Percentiles rank a stretch among this genome's conserved stretches.
phyloP scores from a whole-genome alignment of 1,284 basidiomycete species.

The Ganoderma leucocontextum region DNA sequence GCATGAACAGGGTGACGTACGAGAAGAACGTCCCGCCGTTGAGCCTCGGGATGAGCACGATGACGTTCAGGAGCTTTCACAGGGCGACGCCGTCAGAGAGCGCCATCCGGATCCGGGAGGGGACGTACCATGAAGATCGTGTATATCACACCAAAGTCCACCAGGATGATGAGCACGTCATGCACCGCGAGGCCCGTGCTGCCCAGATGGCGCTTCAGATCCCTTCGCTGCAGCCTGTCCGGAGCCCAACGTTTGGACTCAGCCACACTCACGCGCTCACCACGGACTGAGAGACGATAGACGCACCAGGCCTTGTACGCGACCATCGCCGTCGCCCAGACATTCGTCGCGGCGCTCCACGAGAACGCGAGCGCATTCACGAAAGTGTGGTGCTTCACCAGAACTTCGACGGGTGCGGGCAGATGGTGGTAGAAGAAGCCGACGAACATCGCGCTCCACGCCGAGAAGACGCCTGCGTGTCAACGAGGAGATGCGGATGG shows the following conservation, averaged over 20 bases:
- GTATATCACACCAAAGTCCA: conserved; percentile 22
- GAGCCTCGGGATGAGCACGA: conserved; percentile 19
- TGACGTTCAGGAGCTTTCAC: conserved; percentile 20
- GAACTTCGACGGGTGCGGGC: conserved; percentile 12
- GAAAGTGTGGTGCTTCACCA: conserved; percentile 11
- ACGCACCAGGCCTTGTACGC: conserved; percentile 20
- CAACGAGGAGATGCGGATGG: background rate
- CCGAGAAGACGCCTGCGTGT: conserved; percentile 19
- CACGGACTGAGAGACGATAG: background rate
- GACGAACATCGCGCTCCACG: conserved; percentile 23
- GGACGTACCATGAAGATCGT: conserved; percentile 21
- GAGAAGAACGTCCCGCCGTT: conserved; percentile 17
- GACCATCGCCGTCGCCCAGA: conserved; percentile 23
- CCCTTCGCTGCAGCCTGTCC: conserved; percentile 16
- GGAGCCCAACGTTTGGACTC: background rate
- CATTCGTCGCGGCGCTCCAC: conserved; percentile 23
- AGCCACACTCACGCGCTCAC: background rate
- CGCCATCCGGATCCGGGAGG: background rate
- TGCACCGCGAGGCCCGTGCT: conserved; percentile 13
- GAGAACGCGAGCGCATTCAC: conserved; percentile 24
- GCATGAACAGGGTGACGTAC: conserved; percentile 23
- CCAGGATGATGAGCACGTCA: conserved; percentile 10
- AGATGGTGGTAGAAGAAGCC: conserved; percentile 18
- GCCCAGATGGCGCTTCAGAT: conserved; percentile 14
- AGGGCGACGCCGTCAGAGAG: background rate